Percentiles rank a stretch among this genome's conserved stretches.
phyloP scores from a whole-genome alignment of 805 yeast genomes.

The Saccharomycopsis malanga region DNA sequence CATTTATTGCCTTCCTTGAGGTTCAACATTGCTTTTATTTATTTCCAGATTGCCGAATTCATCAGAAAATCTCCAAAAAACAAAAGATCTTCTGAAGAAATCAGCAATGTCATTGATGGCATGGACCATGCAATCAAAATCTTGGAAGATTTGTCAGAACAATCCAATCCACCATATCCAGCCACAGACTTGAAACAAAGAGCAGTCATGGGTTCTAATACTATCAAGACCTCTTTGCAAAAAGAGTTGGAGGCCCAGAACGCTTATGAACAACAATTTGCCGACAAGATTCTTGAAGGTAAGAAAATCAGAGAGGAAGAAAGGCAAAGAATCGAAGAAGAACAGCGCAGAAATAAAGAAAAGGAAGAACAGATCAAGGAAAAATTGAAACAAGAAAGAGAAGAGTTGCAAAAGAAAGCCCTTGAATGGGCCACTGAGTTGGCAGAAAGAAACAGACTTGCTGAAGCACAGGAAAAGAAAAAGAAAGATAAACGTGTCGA shows the following conservation, averaged over 20 bases:
- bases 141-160: conserved; percentile 54
- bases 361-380: conserved; percentile 36
- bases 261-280: conserved; percentile 51
- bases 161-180: conserved; percentile 66
- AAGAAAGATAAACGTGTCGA: conserved; percentile 26
- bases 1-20: conserved; percentile 37
- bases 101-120: conserved; percentile 48
- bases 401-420: conserved; percentile 48
- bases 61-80: conserved; percentile 53
- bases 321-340: conserved; percentile 39
- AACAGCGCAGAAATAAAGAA: conserved; percentile 43
- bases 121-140: conserved; percentile 54
- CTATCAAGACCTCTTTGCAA: conserved; percentile 65
- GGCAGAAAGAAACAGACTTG: conserved; percentile 35
- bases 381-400: conserved; percentile 40
- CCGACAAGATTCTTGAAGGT: conserved; percentile 66
- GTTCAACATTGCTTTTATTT: conserved; percentile 78
- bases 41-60: conserved; percentile 81
- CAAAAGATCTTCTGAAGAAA: conserved; percentile 55
- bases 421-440: conserved; percentile 51
- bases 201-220: conserved; percentile 76
- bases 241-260: conserved; percentile 66
- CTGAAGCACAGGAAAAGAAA: conserved; percentile 30
- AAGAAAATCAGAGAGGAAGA: conserved; percentile 57
- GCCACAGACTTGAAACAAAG: conserved; percentile 75